These are phyloP conservation scores for Narthecium ossifragum DNA, from an alignment of 106 monocot species.

Conservation along the genomic window DNA sequence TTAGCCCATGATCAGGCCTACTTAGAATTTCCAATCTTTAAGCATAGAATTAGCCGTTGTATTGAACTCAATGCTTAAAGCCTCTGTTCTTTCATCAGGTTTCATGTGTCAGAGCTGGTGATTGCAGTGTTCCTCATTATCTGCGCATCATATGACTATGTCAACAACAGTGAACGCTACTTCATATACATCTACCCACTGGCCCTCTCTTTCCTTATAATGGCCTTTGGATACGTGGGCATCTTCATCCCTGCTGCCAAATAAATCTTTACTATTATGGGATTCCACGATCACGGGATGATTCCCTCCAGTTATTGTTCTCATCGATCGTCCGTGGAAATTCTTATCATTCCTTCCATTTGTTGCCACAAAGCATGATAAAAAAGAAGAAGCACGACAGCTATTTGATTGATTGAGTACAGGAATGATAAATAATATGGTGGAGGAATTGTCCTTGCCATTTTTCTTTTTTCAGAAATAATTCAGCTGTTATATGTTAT, in stretches of 20 bases:
- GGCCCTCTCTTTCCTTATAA: conserved; percentile 37
- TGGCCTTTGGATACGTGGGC: conserved; percentile 48
- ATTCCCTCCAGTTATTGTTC: not conserved
- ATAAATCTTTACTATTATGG: not conserved
- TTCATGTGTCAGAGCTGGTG: conserved; percentile 22
- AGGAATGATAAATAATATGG: not conserved
- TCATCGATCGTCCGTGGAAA: not conserved
- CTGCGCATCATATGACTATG: conserved; percentile 39
- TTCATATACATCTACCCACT: conserved; percentile 40
- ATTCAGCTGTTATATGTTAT: too few species aligned
- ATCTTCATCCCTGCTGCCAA: conserved; percentile 9
- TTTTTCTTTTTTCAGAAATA: too few species aligned
- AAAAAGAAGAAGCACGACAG: not conserved
- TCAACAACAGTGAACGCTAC: conserved; percentile 22
- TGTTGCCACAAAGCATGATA: not conserved
- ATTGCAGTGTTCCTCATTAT: conserved; percentile 31
- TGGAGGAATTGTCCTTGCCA: too few species aligned
- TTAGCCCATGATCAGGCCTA: too few species aligned
- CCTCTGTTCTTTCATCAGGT: conserved; percentile 10
- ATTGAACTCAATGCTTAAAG: not conserved
- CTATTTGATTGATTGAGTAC: not conserved
- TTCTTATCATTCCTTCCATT: not conserved
- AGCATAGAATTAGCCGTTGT: not conserved
- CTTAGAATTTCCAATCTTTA: too few species aligned
- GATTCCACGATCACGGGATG: not conserved